These are phyloP conservation scores for Neovahlkampfia damariscottae DNA, from an alignment of 78 protist species.

Conservation along the genomic window DNA sequence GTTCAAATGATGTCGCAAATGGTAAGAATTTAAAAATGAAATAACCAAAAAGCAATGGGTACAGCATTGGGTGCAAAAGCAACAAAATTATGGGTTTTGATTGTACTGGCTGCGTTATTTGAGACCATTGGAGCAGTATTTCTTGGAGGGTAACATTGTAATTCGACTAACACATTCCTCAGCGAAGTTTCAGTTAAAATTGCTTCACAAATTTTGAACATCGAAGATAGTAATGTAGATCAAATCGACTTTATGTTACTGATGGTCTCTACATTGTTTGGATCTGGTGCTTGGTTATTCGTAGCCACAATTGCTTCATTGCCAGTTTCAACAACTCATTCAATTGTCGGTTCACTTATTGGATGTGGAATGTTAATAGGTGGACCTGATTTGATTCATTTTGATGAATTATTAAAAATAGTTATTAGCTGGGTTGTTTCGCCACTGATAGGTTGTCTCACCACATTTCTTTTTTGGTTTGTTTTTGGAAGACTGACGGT, in stretches of 20 bases:
- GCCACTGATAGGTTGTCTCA: neutral
- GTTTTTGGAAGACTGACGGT: neutral
- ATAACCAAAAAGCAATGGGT: neutral
- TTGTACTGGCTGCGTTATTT: neutral
- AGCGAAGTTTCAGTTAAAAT: neutral
- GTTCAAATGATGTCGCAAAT: neutral
- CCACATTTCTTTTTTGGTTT: neutral
- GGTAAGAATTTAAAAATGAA: neutral
- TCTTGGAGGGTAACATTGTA: neutral
- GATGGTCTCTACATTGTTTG: conserved; percentile 27
- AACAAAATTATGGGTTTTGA: neutral
- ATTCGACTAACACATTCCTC: neutral
- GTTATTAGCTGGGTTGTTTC: neutral
- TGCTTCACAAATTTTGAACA: neutral
- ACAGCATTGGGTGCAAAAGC: neutral
- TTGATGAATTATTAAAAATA: neutral
- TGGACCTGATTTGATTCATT: conserved; percentile 17
- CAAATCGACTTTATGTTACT: conserved; percentile 12
- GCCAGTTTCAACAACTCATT: conserved; percentile 53
- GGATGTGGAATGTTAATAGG: conserved; percentile 30
- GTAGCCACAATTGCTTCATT: conserved; percentile 6
- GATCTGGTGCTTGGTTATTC: conserved; percentile 13
- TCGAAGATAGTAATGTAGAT: neutral
- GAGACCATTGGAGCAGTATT: neutral
- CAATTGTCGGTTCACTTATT: conserved; percentile 30